Evolutionary conservation across 78 protist genomes (phyloP).

Genomic region (Salpingoeca rosetta): DNA sequence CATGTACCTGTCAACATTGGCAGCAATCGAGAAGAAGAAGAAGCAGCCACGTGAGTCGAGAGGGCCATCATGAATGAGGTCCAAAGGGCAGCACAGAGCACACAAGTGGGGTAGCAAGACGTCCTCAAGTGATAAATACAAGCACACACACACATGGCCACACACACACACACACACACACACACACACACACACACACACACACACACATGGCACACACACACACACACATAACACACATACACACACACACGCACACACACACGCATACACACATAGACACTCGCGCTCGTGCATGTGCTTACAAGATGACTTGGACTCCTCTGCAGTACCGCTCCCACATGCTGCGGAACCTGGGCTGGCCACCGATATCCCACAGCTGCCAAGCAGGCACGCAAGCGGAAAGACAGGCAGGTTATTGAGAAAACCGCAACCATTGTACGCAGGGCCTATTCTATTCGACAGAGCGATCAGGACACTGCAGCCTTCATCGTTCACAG

Average conservation of each 20-base stretch:
- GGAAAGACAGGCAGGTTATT: too few species aligned
- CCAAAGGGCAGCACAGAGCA: neutral
- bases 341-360: slow-evolving; percentile 86
- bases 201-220: slow-evolving; percentile 6
- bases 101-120: neutral
- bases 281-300: too few species aligned
- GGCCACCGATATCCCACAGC: slow-evolving; percentile 97
- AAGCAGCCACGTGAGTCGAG: neutral
- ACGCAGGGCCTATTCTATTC: too few species aligned
- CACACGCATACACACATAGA: too few species aligned
- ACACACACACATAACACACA: too few species aligned
- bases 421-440: too few species aligned
- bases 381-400: too few species aligned
- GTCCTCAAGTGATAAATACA: neutral
- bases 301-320: slow-evolving; percentile 83
- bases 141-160: too few species aligned
- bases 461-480: too few species aligned
- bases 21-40: neutral
- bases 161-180: too few species aligned
- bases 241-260: slow-evolving; percentile 1
- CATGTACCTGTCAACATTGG: slow-evolving; percentile 62
- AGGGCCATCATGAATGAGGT: neutral
- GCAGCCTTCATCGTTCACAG: too few species aligned
- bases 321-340: slow-evolving; percentile 97
- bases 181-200: neutral